These are phyloP conservation scores for Suillus ampliporus DNA, from an alignment of 768 basidiomycete species.

Conservation along the genomic window DNA sequence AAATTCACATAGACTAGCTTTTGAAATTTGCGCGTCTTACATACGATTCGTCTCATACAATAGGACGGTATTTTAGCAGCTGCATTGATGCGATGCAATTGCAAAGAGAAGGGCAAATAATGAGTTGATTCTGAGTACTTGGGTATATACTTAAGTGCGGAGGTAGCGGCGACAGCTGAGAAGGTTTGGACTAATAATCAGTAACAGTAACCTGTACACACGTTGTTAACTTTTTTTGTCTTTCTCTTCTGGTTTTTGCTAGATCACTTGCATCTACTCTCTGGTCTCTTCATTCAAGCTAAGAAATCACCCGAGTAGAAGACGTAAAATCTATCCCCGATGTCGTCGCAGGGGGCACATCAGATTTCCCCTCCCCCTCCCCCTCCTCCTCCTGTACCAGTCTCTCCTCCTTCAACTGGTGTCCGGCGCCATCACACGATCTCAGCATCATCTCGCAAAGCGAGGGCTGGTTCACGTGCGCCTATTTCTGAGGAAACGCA, in stretches of 20 bases:
- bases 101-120: background rate
- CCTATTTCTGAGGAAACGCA: constrained; percentile 71
- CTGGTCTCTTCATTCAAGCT: constrained; percentile 11
- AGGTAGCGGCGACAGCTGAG: constrained; percentile 5
- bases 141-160: background rate
- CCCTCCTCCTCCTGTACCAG: constrained; percentile 48
- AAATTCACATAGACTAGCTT: too few species aligned
- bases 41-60: too few species aligned
- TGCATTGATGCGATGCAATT: too few species aligned
- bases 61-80: too few species aligned
- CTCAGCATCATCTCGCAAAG: constrained; percentile 71
- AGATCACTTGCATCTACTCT: constrained; percentile 12
- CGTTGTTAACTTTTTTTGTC: constrained; percentile 12
- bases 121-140: background rate
- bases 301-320: constrained; percentile 10
- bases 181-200: constrained; percentile 3
- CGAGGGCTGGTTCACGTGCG: constrained; percentile 63
- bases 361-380: constrained; percentile 48
- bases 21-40: too few species aligned
- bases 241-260: constrained; percentile 13
- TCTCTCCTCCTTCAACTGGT: constrained; percentile 41
- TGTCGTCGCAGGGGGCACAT: constrained; percentile 45
- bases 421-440: constrained; percentile 89
- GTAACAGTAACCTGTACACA: background rate
- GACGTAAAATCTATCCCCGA: constrained; percentile 22